Percentiles rank a stretch among this genome's conserved stretches.
phyloP scores from a whole-genome alignment of 2,329 filamentous ascomycete species.

The Chrysosporium queenslandicum region DNA sequence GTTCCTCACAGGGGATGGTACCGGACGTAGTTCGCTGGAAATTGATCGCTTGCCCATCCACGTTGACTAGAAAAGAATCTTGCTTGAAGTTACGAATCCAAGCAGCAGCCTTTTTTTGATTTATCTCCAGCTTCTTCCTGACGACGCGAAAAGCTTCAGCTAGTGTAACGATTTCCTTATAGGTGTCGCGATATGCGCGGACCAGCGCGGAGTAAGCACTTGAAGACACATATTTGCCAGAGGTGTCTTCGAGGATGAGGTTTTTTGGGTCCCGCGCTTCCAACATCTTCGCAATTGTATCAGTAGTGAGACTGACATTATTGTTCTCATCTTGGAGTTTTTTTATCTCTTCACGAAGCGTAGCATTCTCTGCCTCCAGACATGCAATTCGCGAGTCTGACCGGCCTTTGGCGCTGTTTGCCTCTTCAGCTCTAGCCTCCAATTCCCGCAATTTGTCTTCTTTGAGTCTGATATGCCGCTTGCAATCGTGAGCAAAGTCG shows the following conservation, averaged over 20 bases:
- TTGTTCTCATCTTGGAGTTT: background rate
- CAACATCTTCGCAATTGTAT: background rate
- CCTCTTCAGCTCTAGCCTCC: background rate
- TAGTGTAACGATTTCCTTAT: constrained; percentile 25
- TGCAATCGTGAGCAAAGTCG: constrained; percentile 8
- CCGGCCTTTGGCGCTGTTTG: background rate
- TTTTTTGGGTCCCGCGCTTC: background rate
- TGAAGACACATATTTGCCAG: background rate
- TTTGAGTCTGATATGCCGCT: constrained; percentile 5
- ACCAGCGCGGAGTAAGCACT: constrained; percentile 17
- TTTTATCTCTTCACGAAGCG: background rate
- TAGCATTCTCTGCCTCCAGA: background rate
- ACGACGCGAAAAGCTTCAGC: constrained; percentile 23
- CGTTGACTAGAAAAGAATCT: constrained; percentile 25
- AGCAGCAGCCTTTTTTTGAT: constrained; percentile 27
- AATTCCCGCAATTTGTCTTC: background rate
- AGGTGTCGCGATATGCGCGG: constrained; percentile 28
- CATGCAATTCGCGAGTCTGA: background rate
- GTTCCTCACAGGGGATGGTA: background rate
- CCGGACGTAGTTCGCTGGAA: constrained; percentile 21
- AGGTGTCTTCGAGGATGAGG: background rate
- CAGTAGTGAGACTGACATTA: background rate
- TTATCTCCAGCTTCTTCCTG: constrained; percentile 25
- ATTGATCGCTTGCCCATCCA: constrained; percentile 22
- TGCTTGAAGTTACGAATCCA: constrained; percentile 25